Evolutionary conservation across 768 basidiomycete genomes (phyloP).

Genomic region (Calocybe indica): DNA sequence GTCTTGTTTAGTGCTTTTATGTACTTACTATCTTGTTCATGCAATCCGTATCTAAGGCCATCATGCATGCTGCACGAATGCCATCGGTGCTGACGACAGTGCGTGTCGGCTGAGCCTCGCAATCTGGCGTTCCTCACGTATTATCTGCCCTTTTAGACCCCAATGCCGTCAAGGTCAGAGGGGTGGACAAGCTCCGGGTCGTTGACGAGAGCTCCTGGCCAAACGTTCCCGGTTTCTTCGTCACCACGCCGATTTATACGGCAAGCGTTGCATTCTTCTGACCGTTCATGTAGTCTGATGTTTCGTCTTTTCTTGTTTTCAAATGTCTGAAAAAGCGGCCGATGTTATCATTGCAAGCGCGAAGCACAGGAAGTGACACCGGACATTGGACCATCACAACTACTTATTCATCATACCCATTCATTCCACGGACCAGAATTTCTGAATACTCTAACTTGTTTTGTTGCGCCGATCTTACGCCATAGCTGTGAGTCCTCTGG

Average conservation of each 20-base stretch:
- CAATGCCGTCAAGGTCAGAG: conserved; percentile 22
- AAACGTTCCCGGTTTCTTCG: conserved; percentile 24
- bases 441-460: no score
- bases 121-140: not conserved
- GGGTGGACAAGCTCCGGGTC: conserved; percentile 21
- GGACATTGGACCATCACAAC: no score
- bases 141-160: conserved; percentile 11
- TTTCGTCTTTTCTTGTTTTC: not conserved
- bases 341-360: conserved; percentile 18
- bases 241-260: conserved; percentile 25
- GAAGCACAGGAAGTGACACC: not conserved
- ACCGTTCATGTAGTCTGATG: not conserved
- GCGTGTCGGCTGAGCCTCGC: not conserved
- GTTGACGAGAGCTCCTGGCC: conserved; percentile 25
- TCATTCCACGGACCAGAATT: no score
- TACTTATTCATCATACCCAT: no score
- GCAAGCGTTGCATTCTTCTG: conserved; percentile 7
- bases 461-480: no score
- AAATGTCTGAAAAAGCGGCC: conserved; percentile 26
- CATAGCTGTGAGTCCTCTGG: no score
- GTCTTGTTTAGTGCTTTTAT: no score
- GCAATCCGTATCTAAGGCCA: conserved; percentile 10
- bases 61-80: conserved; percentile 24
- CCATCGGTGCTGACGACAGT: conserved; percentile 21
- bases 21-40: no score